phyloP scores from a whole-genome alignment of 495 filamentous ascomycete genomes.

The Penicillium herquei region DNA sequence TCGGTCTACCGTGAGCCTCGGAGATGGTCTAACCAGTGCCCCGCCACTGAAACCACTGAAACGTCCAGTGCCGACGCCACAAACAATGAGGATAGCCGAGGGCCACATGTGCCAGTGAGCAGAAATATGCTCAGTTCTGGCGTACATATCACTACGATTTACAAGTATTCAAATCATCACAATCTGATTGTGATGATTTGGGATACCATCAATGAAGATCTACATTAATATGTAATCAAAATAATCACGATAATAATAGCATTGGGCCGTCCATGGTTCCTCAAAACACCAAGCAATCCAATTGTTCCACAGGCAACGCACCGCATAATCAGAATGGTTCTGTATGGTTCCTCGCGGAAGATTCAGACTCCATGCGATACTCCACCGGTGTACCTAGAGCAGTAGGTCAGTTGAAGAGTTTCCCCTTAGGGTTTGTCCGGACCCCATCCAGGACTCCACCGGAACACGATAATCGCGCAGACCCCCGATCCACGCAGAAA shows the following conservation, averaged over 20 bases:
- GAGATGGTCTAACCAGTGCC: no score
- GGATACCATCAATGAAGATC: neutral
- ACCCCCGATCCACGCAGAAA: constrained; percentile 9
- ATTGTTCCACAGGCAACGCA: neutral
- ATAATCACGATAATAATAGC: no score
- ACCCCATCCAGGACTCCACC: neutral
- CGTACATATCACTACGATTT: no score
- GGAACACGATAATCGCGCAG: constrained; percentile 9
- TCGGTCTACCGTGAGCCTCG: neutral
- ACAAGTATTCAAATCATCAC: no score
- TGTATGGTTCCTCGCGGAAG: constrained; percentile 1
- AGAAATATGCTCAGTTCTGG: no score
- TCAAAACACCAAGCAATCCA: neutral
- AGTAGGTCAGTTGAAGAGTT: constrained; percentile 9
- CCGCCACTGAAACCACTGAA: no score
- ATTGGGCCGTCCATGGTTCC: neutral
- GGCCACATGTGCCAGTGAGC: no score
- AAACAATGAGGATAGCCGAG: no score
- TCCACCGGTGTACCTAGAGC: constrained; percentile 11
- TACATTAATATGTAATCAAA: neutral
- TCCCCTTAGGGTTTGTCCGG: constrained; percentile 1
- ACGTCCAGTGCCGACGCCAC: no score
- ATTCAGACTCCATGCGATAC: neutral
- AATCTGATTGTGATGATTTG: no score
- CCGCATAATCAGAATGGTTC: neutral